Evolutionary conservation across 768 basidiomycete genomes (phyloP), one percentile per base, ranked within the genome.

Genomic region (Trametes villosa): DNA sequence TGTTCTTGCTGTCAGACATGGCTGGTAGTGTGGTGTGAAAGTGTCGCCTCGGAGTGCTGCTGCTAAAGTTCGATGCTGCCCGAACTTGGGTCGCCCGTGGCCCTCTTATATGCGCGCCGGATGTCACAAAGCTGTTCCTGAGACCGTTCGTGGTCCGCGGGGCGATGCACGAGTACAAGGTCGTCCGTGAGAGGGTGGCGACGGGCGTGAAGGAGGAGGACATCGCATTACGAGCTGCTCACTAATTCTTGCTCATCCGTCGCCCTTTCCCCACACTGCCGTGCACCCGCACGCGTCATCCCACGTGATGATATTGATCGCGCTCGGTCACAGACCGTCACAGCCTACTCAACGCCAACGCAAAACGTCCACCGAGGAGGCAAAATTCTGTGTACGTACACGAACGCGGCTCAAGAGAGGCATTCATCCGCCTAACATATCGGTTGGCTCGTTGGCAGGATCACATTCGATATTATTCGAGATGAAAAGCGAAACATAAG

Each of bases 1-100:
- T 86, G 17, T 54, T 26, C 61, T 69, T 67, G 49, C 53, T 65
- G 46, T 66, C 60, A 26, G 69, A 49, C 72, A 75, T 75, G 34
- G 45, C 62, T 52, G 41, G 47, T 4, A 9, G 7, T 22, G 53
- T 47, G 24, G 30, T 50, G 15, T 57, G 61, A 17, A 62, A 50
- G 26, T 50, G 6, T 13, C 56, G 64, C 17, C 17, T 44, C n/a
- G 33, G 20, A 24, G 53, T 18, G n/a, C n/a, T 12, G 1, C 4
- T 3, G 49, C 34, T 22, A 31, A 40, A 33, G 22, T 15, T 36
- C 20, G 50, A 12, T 45, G 22, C 44, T 8, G 24, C 17, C 22
- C 27, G 45, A 30, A 30, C 12, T 31, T 8, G 13, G 7, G 46
- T 9, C 6, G 15, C 13, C 29, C 27, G 20, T 6, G 17, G 27